phyloP scores from a whole-genome alignment of 768 basidiomycete species.

The Rhizopogon rudus region DNA sequence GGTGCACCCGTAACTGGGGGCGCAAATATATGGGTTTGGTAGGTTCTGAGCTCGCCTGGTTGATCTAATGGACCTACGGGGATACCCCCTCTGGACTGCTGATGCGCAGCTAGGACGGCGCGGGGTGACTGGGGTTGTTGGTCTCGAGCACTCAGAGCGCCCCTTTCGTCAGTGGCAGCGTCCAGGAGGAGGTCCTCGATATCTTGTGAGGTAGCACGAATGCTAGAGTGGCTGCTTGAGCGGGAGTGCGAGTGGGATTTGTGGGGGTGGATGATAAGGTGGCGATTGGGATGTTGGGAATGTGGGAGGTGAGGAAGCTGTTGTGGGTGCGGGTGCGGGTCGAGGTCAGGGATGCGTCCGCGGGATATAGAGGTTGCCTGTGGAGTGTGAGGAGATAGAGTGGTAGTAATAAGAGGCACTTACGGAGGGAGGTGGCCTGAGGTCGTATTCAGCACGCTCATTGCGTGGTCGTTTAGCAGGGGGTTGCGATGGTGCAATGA shows the following conservation, averaged over 20 bases:
- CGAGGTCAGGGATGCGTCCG: constrained; percentile 15
- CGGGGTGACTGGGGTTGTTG: constrained; percentile 27
- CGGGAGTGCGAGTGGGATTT: constrained; percentile 14
- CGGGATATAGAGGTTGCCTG: constrained; percentile 12
- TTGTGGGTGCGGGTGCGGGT: constrained; percentile 13
- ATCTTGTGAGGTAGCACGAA: constrained; percentile 27
- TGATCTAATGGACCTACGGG: constrained; percentile 25
- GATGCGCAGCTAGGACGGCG: constrained; percentile 25
- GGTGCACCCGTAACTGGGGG: constrained; percentile 72
- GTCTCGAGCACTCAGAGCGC: constrained; percentile 20
- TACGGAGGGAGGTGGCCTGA: constrained; percentile 6
- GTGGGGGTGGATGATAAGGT: constrained; percentile 7
- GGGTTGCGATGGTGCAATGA: constrained; percentile 33
- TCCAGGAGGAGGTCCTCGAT: constrained; percentile 47
- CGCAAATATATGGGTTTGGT: constrained; percentile 68
- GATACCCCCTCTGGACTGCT: constrained; percentile 23
- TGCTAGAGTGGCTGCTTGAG: constrained; percentile 33
- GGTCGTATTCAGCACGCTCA: constrained; percentile 31
- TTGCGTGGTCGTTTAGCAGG: constrained; percentile 45
- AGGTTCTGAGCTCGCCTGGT: constrained; percentile 36
- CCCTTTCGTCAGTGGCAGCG: constrained; percentile 32
- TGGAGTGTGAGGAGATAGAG: background rate
- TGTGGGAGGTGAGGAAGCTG: constrained; percentile 20
- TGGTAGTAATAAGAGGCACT: background rate
- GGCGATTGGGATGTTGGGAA: constrained; percentile 4